Conservation (phyloP, 345 rosid species). For the Xanthoceras sorbifolium region DNA sequence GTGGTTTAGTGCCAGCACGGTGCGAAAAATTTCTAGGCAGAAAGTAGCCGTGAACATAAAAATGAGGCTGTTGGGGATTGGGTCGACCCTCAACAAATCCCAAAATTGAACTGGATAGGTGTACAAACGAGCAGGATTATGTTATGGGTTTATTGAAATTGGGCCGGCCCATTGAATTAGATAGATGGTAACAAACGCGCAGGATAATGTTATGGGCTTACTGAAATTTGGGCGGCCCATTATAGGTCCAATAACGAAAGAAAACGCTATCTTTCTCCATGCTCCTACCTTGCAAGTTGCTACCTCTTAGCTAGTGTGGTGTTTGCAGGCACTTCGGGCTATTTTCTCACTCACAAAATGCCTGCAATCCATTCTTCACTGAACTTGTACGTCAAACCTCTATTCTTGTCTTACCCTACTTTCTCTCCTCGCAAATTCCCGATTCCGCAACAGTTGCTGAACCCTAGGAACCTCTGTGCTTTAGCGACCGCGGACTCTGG, state of each 20-base stretch:
- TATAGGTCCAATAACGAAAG: not conserved
- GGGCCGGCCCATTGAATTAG: too few relatives aligned
- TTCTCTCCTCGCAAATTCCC: slow-evolving; percentile 9
- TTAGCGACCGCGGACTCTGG: slow-evolving; percentile 33
- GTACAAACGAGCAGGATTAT: too few relatives aligned
- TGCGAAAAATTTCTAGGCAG: too few relatives aligned
- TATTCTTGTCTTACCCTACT: slow-evolving; percentile 26
- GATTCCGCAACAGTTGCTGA: slow-evolving; percentile 21
- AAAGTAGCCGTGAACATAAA: too few relatives aligned
- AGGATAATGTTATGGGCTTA: not conserved
- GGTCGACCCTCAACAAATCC: too few relatives aligned
- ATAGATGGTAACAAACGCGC: too few relatives aligned
- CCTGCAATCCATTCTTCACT: slow-evolving; percentile 38
- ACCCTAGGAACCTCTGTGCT: slow-evolving; percentile 35
- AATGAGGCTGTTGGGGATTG: too few relatives aligned
- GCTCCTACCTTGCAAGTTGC: not conserved
- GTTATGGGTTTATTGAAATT: too few relatives aligned
- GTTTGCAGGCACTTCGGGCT: not conserved
- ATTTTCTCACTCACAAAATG: slow-evolving; percentile 21
- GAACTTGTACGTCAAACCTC: slow-evolving; percentile 38
- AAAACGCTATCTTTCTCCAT: not conserved
- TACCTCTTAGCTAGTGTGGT: not conserved
- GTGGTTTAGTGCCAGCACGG: too few relatives aligned
- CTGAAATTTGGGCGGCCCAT: not conserved
- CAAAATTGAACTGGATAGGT: too few relatives aligned